Evolutionary conservation across 345 rosid species (phyloP).

Genomic region (Viola odorata): DNA sequence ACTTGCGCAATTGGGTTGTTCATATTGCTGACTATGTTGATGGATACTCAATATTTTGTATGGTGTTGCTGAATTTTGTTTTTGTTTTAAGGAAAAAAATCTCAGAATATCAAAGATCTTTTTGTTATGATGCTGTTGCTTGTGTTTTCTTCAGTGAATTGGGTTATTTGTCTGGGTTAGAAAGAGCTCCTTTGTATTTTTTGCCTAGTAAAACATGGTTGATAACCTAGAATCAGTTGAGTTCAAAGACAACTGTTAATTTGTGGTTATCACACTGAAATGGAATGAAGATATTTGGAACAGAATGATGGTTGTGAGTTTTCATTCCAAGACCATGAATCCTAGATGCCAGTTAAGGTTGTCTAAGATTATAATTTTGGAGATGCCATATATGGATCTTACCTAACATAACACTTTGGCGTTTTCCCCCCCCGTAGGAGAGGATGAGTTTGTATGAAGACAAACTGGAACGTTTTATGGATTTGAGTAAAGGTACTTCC

Average conservation of each 20-base stretch:
- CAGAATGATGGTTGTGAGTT: background rate
- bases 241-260: no score
- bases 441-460: conserved; percentile 63
- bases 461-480: conserved; percentile 48
- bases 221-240: no score
- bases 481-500: conserved; percentile 63
- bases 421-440: conserved; percentile 41
- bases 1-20: background rate
- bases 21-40: conserved; percentile 7
- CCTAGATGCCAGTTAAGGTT: background rate
- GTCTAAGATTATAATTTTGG: background rate
- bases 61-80: background rate
- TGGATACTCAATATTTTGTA: background rate
- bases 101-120: no score
- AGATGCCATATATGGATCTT: background rate
- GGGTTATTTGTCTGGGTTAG: background rate
- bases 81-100: background rate
- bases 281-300: no score
- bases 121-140: background rate
- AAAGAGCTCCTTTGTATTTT: background rate
- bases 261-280: no score
- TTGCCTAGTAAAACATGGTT: no score
- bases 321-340: background rate
- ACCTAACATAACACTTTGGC: background rate
- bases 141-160: background rate